These are phyloP conservation scores for Benincasa hispida DNA, from an alignment of 306 rosid genomes.

Conservation along the genomic window DNA sequence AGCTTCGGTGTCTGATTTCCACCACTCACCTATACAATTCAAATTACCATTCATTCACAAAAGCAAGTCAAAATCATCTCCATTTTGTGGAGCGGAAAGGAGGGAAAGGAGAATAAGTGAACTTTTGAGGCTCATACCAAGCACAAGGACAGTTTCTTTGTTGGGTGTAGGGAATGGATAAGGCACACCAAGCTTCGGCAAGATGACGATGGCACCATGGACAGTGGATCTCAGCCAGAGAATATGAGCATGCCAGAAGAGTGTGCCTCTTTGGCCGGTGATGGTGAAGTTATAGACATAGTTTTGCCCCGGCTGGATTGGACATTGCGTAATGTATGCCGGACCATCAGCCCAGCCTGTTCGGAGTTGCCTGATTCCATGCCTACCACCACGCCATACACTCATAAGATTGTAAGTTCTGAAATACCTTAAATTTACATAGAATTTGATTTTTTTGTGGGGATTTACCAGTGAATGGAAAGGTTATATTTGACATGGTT, in stretches of 20 bases:
- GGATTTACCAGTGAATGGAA: slow-evolving; percentile 57
- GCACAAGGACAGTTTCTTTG: slow-evolving; percentile 46
- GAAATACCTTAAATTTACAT: neutral
- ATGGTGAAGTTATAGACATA: slow-evolving; percentile 76
- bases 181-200: slow-evolving; percentile 79
- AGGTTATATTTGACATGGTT: slow-evolving; percentile 57
- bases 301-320: slow-evolving; percentile 56
- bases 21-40: slow-evolving; percentile 62
- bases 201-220: slow-evolving; percentile 67
- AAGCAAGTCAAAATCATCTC: neutral
- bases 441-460: neutral
- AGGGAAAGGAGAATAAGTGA: neutral
- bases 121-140: slow-evolving; percentile 29
- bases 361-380: slow-evolving; percentile 61
- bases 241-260: slow-evolving; percentile 82
- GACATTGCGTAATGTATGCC: slow-evolving; percentile 78
- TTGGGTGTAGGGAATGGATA: slow-evolving; percentile 83
- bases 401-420: neutral
- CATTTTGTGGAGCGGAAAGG: neutral
- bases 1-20: slow-evolving; percentile 87
- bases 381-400: slow-evolving; percentile 30
- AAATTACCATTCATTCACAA: neutral
- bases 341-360: slow-evolving; percentile 97
- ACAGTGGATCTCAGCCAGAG: slow-evolving; percentile 78
- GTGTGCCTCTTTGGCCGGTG: slow-evolving; percentile 83